Evolutionary conservation across 495 filamentous ascomycete species (phyloP), one percentile per base, ranked within the genome.

Genomic region (Chaetomium tenue): DNA sequence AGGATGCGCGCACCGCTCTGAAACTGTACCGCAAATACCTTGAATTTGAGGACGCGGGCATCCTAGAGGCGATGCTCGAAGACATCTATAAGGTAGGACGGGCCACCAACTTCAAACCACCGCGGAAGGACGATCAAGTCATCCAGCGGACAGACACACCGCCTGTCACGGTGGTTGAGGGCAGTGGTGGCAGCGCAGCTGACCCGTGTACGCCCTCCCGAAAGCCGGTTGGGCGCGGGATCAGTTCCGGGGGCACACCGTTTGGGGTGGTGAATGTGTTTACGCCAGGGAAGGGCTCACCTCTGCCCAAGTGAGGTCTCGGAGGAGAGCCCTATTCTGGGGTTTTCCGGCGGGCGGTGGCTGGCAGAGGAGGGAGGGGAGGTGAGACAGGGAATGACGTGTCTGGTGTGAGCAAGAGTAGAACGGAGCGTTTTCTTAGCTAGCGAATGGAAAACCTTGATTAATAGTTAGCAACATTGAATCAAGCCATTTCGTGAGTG

Each of bases 1-100:
- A 97, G 73, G 94, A 99, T 70, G 93, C 94, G 7, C 83, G 87
- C 23, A 94, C 93, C 55, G 93, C 95, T 8, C 81, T 98, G 20
- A 89, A 88, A 71, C 82, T 99, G 5, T 98, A 93, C 81, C 82
- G 88, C 33, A 96, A 96, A 74, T 97, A 91, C 72, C 83, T 88
- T 59, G 92, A 98, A 76, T 97, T 91, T 66, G 78, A 87, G 20
- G 91, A 93, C 66, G 91, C 89, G 0, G 94, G 93, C 1, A 85
- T 95, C 18, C 80, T 95, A 47, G 86, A 91, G 66, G 70, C 77
- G 6, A 92, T 93, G 74, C 82, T 97, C 46, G 83, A 90, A 68
- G 89, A 93, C 64, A 89, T 96, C 25, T 96, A 94, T 72, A 81
- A 80, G 58, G 85, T 85, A 77, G 95, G 86, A 39, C 82, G 80